Base-by-base conservation (phyloP, 1,284 basidiomycete species). In the Sanghuangporus weigelae region DNA sequence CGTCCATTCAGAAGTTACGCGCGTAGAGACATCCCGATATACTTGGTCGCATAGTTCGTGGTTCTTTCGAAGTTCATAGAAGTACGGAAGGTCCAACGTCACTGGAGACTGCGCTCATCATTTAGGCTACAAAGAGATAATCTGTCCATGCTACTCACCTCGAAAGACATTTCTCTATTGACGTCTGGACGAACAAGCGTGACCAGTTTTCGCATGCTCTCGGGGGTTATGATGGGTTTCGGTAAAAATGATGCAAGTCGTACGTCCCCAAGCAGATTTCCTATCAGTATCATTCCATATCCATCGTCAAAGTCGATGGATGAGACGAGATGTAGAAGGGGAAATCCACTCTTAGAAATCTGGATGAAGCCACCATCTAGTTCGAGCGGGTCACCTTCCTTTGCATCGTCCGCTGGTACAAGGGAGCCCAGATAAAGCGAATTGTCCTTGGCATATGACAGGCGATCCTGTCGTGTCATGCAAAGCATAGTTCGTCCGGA, bases 231-330 rank as follows among this genome's bases (percentile, higher is more conserved):
- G 14, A 58, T 26, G 36, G 21, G 14, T 5, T 26, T 16, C 7
- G 23, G 10, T 19, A 61, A 7, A 12, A 59, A 58, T 4, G 56
- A 54, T n/a, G 54, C 56, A 19, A 63, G 39, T 12, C 42, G 55
- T 10, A 59, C 38, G 19, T 53, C 62, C 11, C 62, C 62, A 11
- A 36, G 16, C 35, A 26, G 39, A 7, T 36, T 51, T 23, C 62
- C 62, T 4, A 59, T 48, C 8, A 58, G n/a, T n/a, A 63, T 23
- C 5, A 58, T 16, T 6, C 62, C 62, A 16, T 48, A 38, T 31
- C 46, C 62, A 50, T 63, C 62, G 38, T 63, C 62, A 23, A 63
- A 63, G n/a, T 59, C 62, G 12, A 59, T 23, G 31, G 14, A 12
- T 14, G 62, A 58, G 5, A 62, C 12, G 11, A 48, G 39, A 23